phyloP scores from a whole-genome alignment of 202 grass and related monocot species.

The Schoenoplectus tabernaemontani region DNA sequence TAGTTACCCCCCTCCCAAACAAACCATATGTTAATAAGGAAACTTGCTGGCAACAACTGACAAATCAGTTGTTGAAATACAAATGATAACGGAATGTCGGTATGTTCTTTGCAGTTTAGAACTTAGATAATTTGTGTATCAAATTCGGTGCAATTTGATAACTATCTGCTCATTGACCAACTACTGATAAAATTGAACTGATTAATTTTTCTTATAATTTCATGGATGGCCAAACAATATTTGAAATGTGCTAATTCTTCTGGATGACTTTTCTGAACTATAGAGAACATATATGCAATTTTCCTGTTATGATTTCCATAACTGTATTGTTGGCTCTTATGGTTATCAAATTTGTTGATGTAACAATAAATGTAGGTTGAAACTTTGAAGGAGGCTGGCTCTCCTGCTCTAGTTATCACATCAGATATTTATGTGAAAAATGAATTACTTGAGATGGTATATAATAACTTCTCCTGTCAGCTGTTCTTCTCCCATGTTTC shows the following conservation, averaged over 20 bases:
- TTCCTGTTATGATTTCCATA: background rate
- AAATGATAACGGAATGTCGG: background rate
- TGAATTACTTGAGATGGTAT: constrained; percentile 66
- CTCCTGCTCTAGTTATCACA: constrained; percentile 76
- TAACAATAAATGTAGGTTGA: constrained; percentile 53
- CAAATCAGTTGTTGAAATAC: background rate
- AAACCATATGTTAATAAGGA: background rate
- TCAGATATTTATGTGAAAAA: constrained; percentile 80
- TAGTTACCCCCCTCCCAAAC: background rate
- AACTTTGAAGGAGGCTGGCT: constrained; percentile 69
- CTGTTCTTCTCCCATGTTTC: background rate
- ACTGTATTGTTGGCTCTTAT: background rate
- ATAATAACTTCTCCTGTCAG: background rate
- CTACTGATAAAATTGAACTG: background rate
- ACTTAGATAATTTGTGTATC: background rate
- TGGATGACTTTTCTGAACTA: background rate
- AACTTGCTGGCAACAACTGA: background rate
- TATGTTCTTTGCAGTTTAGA: background rate
- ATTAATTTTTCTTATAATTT: background rate
- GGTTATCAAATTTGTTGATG: background rate
- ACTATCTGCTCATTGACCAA: background rate
- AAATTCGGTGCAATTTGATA: background rate
- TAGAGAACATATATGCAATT: background rate
- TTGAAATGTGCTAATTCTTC: background rate
- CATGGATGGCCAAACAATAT: background rate